phyloP scores from a whole-genome alignment of 192 early-diverging fungal genomes.

The Podila horticola region DNA sequence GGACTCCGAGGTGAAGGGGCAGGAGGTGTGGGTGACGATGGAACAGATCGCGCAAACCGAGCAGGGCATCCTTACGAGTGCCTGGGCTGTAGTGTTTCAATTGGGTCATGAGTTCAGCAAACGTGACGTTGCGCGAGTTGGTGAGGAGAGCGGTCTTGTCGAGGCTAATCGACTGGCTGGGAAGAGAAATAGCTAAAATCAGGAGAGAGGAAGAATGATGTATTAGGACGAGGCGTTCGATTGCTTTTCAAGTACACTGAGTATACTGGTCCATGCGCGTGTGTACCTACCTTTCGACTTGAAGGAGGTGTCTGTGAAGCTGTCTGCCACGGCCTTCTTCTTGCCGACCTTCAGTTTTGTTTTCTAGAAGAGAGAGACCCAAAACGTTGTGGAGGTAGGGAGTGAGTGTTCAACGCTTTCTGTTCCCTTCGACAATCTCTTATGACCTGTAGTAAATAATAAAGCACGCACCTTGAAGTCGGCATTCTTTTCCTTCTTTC shows the following conservation, averaged over 20 bases:
- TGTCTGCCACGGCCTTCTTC: constrained; percentile 79
- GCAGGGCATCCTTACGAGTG: constrained; percentile 63
- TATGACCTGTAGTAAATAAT: not conserved
- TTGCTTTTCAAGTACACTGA: not conserved
- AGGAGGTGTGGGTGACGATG: constrained; percentile 54
- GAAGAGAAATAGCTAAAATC: constrained; percentile 78
- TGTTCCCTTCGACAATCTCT: not conserved
- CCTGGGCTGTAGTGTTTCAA: constrained; percentile 81
- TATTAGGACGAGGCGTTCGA: not conserved
- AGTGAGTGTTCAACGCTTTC: too few species aligned
- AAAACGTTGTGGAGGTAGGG: too few species aligned
- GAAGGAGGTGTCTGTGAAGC: constrained; percentile 86
- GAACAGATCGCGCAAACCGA: constrained; percentile 60
- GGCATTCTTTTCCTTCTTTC: constrained; percentile 78
- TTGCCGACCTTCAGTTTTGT: constrained; percentile 93
- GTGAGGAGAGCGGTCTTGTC: constrained; percentile 80
- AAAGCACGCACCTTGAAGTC: constrained; percentile 71
- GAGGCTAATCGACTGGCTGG: constrained; percentile 79
- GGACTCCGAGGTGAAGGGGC: constrained; percentile 51
- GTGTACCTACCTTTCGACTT: constrained; percentile 67
- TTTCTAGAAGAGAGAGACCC: constrained; percentile 63
- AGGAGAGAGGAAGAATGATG: not conserved
- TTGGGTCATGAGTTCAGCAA: constrained; percentile 78
- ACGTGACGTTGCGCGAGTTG: constrained; percentile 80
- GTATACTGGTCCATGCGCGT: not conserved